These are phyloP conservation scores for Chenopodium suecicum DNA, from an alignment of 148 eudicot species.

Conservation along the genomic window DNA sequence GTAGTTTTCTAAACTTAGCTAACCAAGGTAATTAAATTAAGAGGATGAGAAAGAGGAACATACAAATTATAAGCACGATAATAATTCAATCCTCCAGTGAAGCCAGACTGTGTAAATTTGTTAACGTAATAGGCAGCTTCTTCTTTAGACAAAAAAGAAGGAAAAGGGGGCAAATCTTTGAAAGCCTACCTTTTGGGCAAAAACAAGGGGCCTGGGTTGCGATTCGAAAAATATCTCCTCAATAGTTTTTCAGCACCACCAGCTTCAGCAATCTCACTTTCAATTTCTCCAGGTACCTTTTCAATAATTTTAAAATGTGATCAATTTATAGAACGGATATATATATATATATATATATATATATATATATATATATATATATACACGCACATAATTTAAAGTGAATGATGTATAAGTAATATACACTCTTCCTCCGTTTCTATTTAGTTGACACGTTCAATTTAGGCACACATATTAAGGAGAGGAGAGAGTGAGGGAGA, in stretches of 20 bases:
- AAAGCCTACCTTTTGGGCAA: conserved; percentile 47
- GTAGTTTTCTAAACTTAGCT: too few species aligned
- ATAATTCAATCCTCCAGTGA: conserved; percentile 71
- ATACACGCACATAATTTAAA: too few species aligned
- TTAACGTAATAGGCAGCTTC: conserved; percentile 44
- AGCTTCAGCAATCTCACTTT: conserved; percentile 32
- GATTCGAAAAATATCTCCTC: conserved; percentile 36
- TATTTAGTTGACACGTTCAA: too few species aligned
- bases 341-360: too few species aligned
- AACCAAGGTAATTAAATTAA: too few species aligned
- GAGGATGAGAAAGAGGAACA: conserved; percentile 14
- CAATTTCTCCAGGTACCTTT: conserved; percentile 39
- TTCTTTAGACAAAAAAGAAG: conserved; percentile 59
- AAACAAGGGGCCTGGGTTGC: conserved; percentile 42
- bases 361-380: too few species aligned
- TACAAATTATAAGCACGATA: conserved; percentile 66
- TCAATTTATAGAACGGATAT: too few species aligned
- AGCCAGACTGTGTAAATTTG: conserved; percentile 48
- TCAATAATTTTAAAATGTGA: too few species aligned
- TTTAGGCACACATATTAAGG: too few species aligned
- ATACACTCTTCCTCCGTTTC: too few species aligned
- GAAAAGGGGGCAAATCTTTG: conserved; percentile 40
- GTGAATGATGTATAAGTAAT: too few species aligned
- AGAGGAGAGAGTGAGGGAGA: too few species aligned
- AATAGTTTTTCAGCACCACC: conserved; percentile 40